A percentile compares a stretch with the other conserved stretches of the same genome.
phyloP scores from a whole-genome alignment of 306 rosid genomes.

The Cercis canadensis region DNA sequence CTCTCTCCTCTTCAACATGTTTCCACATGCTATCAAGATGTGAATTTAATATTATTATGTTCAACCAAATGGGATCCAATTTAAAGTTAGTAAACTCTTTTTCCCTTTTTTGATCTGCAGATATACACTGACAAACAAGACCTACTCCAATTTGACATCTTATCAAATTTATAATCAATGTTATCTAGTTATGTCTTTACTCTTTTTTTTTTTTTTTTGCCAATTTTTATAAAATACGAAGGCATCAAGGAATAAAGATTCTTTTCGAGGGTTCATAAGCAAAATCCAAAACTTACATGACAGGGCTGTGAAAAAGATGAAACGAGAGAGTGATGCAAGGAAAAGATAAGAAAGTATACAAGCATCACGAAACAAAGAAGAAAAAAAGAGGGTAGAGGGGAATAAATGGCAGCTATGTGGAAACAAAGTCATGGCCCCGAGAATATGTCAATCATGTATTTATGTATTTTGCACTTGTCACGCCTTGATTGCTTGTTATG shows the following conservation, averaged over 20 bases:
- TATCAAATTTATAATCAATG: background rate
- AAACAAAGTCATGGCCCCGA: slow-evolving; percentile 17
- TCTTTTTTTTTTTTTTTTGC: slow-evolving; percentile 4
- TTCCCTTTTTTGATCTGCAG: background rate
- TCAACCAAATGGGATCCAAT: slow-evolving; percentile 21
- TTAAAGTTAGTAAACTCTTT: slow-evolving; percentile 5
- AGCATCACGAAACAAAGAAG: slow-evolving; percentile 30
- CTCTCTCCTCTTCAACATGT: slow-evolving; percentile 31
- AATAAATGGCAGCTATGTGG: slow-evolving; percentile 49
- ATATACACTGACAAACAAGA: too few relatives aligned
- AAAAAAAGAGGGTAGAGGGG: background rate
- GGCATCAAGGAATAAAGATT: background rate
- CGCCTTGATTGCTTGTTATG: slow-evolving; percentile 55
- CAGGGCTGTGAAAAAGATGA: too few relatives aligned
- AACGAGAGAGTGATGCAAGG: too few relatives aligned
- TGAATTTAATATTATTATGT: slow-evolving; percentile 27
- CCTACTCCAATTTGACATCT: background rate
- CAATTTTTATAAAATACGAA: too few relatives aligned
- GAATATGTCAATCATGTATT: slow-evolving; percentile 34
- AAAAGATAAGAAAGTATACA: slow-evolving; percentile 25
- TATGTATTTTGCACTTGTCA: slow-evolving; percentile 47
- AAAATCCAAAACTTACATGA: too few relatives aligned
- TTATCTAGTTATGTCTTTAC: background rate
- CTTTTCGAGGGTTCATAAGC: too few relatives aligned
- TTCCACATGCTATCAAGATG: slow-evolving; percentile 39